Evolutionary conservation across 2,329 filamentous ascomycete species (phyloP), one percentile per base, ranked within the genome.

Genomic region (Meredithiella fracta): DNA sequence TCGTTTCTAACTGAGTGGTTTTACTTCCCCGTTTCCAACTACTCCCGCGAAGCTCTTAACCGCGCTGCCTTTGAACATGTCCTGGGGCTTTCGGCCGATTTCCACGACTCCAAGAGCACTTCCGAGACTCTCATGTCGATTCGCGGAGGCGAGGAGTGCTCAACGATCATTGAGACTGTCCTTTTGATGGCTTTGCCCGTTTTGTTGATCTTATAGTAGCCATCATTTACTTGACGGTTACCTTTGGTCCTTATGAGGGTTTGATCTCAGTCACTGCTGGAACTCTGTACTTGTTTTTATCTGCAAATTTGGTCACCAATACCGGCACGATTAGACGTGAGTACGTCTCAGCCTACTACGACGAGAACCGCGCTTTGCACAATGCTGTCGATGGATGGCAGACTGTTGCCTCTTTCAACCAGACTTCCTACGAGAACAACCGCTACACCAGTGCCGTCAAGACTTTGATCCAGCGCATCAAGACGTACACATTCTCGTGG

Each of bases 261-360:
- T 73, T 82, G 52, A 81, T 82, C 60, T 79, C 78, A 2, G 67
- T 81, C 40, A 75, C 76, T 4, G 80, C 77, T 0, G 74, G 75
- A 4, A 69, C 76, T 9, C 67, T 80, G 3, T 79, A 81, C 60
- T 69, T 79, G 17, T 73, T 77, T 52, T 70, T 77, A 29, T 73
- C 77, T 11, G 72, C 72, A 5, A 69, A 68, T 40, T 73, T 80
- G 60, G 74, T 80, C 23, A 66, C 72, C 1, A 68, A 67, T 15
- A 74, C 76, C 54, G 75, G 74, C 57, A 64, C 68, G 2, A 72
- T 71, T 51, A 73, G 74, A 47, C 71, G 74, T 44, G 71, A 71
- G 37, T 72, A 77, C 56, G 69, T 77, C 40, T 72, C 72, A 61
- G 74, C 73, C 59, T 70, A 72, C 62, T 79, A 75, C 60, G 72